phyloP scores from a whole-genome alignment of 139 green algal genomes.

The Parachlorella kessleri region DNA sequence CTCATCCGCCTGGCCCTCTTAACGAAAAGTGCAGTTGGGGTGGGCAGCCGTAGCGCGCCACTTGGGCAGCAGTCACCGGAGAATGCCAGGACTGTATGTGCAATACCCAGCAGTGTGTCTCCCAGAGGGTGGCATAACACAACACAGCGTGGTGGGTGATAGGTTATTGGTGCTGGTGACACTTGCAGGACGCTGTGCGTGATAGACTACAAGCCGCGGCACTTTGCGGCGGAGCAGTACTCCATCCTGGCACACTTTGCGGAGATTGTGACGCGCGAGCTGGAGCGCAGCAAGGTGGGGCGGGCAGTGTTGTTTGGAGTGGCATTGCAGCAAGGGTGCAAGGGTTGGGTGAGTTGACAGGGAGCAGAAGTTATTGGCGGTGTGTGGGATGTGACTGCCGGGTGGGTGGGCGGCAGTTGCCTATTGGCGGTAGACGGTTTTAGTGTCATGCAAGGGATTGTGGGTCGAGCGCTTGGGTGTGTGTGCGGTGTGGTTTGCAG shows the following conservation, averaged over 20 bases:
- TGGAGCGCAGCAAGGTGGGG: conserved; percentile 51
- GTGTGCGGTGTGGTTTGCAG: neutral
- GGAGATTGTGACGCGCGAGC: conserved; percentile 80
- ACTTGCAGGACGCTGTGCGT: conserved; percentile 76
- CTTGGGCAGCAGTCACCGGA: no score
- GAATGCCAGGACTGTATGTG: no score
- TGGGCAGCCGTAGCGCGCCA: no score
- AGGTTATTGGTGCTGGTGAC: no score
- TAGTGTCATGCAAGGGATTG: neutral
- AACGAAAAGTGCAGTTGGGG: no score
- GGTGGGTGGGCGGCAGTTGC: neutral
- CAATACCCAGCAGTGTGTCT: neutral
- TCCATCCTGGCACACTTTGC: conserved; percentile 78
- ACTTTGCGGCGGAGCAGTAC: conserved; percentile 62
- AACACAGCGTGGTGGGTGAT: no score
- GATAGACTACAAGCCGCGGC: conserved; percentile 70
- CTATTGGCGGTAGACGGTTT: neutral
- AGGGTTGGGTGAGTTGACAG: neutral
- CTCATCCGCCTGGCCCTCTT: no score
- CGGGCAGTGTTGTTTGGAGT: neutral
- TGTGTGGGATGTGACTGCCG: neutral
- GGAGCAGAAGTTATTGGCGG: no score
- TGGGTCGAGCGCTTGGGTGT: neutral
- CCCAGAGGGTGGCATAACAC: neutral
- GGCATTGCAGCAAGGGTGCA: no score